A percentile compares a stretch with the other conserved stretches of the same genome.
Evolutionary conservation across 1,284 basidiomycete species (phyloP).

Genomic region (Earliella scabrosa): DNA sequence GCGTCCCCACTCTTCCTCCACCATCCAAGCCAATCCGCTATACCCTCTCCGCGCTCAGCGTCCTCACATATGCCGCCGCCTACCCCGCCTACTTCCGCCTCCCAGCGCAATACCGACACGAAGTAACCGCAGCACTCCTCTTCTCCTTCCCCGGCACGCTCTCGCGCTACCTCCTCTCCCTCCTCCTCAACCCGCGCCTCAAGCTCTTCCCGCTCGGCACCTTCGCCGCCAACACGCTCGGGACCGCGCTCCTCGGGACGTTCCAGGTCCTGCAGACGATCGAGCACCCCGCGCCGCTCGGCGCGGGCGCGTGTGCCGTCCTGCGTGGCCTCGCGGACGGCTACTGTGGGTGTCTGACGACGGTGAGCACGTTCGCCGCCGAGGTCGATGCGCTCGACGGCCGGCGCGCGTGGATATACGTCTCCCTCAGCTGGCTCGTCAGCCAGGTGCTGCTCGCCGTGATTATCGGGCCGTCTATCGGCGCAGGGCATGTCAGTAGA

Average conservation of each 20-base stretch:
- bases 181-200: conserved; percentile 69
- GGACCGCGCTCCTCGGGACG: conserved; percentile 75
- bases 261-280: conserved; percentile 76
- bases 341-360: conserved; percentile 95
- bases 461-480: conserved; percentile 77
- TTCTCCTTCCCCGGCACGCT: conserved; percentile 91
- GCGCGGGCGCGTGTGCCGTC: conserved; percentile 65
- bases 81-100: conserved; percentile 82
- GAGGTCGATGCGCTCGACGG: conserved; percentile 72
- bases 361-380: conserved; percentile 91
- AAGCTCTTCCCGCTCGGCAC: conserved; percentile 86
- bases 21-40: conserved; percentile 49
- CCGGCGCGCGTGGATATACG: conserved; percentile 70
- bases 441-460: conserved; percentile 78
- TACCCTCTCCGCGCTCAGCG: conserved; percentile 48
- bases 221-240: conserved; percentile 83
- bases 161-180: conserved; percentile 81
- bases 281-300: conserved; percentile 40
- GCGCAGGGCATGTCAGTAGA: conserved; percentile 52
- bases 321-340: conserved; percentile 87
- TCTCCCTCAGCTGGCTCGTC: conserved; percentile 65
- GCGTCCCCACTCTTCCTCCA: conserved; percentile 43
- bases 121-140: conserved; percentile 87
- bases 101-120: conserved; percentile 71
- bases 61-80: conserved; percentile 67